Conservation (phyloP, 192 early-diverging fungal species). For the Linnemannia schmuckeri region DNA sequence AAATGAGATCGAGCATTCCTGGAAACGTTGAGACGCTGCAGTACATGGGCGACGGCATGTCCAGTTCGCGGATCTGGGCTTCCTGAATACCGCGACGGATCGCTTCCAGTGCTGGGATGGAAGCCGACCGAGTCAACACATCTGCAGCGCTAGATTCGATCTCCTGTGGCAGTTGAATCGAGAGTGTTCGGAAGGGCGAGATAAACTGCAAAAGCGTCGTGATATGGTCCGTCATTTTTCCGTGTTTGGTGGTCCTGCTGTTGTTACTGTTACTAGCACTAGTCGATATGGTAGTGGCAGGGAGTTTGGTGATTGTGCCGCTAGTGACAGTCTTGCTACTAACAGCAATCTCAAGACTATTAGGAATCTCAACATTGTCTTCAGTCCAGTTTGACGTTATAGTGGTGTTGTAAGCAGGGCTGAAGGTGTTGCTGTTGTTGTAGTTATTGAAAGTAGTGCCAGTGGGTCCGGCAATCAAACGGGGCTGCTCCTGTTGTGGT, state of each 20-base stretch:
- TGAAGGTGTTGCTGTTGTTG: not conserved
- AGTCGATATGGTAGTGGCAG: not conserved
- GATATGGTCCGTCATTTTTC: slow-evolving; percentile 35
- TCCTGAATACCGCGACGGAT: slow-evolving; percentile 25
- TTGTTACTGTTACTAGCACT: not conserved
- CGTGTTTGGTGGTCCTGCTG: not conserved
- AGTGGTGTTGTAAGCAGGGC: not conserved
- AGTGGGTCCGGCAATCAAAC: not conserved
- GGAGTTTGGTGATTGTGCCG: not conserved
- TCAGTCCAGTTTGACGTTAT: not conserved
- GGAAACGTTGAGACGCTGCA: slow-evolving; percentile 47
- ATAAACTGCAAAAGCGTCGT: slow-evolving; percentile 34
- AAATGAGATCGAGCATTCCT: slow-evolving; percentile 49
- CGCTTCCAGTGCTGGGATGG: slow-evolving; percentile 33
- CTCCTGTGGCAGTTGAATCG: slow-evolving; percentile 51
- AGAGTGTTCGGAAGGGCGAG: slow-evolving; percentile 50
- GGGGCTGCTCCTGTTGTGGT: not conserved
- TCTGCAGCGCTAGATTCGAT: slow-evolving; percentile 49
- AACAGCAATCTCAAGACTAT: not conserved
- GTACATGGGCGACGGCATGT: slow-evolving; percentile 57
- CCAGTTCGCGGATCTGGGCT: slow-evolving; percentile 38
- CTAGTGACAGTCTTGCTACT: slow-evolving; percentile 6
- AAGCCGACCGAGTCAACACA: slow-evolving; percentile 16
- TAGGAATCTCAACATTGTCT: not conserved
- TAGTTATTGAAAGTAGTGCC: not conserved